Evolutionary conservation across 1,284 basidiomycete species (phyloP), one percentile per base, ranked within the genome.

Genomic region (Tilletia horrida): DNA sequence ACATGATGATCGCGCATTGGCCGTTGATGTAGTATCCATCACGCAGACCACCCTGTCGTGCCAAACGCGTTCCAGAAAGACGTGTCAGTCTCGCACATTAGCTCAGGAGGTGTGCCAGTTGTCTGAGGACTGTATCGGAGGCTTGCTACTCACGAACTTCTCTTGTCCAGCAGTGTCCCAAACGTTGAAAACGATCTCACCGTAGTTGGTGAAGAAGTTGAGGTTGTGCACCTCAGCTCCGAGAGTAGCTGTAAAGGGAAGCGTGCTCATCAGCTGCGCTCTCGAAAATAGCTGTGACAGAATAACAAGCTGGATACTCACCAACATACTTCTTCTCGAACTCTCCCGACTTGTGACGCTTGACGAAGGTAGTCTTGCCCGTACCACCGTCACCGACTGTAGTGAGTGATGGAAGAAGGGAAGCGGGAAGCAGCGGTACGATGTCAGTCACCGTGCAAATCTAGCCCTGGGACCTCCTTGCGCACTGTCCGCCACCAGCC

Each of bases 301-400:
- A 61, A n/a, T 67, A 67, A 59, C 66, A 64, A 50, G 64, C 73
- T 61, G n/a, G 31, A 25, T 21, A 69, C 85, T 73, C 83, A 95
- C 93, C 94, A 75, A 98, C 97, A 87, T 97, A 99, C 85, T 98
- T 98, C 88, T 99, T 98, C 86, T 99, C 96, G 84, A 99, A 98
- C 88, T 98, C 96, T 83, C 85, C 85, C 29, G 95, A 97, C 88
- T 97, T 89, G 85, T 98, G 95, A 84, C 93, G 93, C 93, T 82
- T 82, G 72, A 82, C 73, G 68, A 82, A 82, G 44, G 84, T 84
- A 73, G 84, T 84, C 81, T 84, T 94, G 79, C 93, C 95, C 71
- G 95, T 97, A 84, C 95, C 95, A 84, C 95, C 95, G 83, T 97
- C 95, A 82, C 95, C 94, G 80, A 97, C 94, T 82, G 70, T 44